A percentile compares a stretch with the other conserved stretches of the same genome.
These are phyloP conservation scores for Phytophthora tentaculata DNA, from an alignment of 352 stramenopile genomes.

Conservation along the genomic window DNA sequence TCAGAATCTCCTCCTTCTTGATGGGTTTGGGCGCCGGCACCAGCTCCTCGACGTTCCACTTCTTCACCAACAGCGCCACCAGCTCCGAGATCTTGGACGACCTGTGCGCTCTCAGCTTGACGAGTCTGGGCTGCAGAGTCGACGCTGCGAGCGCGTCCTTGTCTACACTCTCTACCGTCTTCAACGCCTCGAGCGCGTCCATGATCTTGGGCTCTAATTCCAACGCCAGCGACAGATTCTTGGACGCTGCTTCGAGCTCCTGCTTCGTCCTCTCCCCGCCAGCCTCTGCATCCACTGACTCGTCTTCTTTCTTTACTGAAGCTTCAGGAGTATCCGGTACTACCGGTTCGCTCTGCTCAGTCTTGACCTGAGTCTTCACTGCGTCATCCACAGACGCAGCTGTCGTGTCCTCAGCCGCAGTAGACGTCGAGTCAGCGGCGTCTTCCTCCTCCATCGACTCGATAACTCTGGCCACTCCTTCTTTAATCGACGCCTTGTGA, in stretches of 20 bases:
- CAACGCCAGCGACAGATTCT: slow-evolving; percentile 38
- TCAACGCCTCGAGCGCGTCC: slow-evolving; percentile 39
- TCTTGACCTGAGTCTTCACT: slow-evolving; percentile 24
- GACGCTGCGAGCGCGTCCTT: slow-evolving; percentile 42
- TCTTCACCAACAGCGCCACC: slow-evolving; percentile 49
- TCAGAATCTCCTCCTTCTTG: slow-evolving; percentile 60
- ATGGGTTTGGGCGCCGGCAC: slow-evolving; percentile 57
- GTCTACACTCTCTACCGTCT: slow-evolving; percentile 38
- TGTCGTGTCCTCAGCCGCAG: slow-evolving; percentile 19
- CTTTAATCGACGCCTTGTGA: slow-evolving; percentile 80
- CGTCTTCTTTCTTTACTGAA: slow-evolving; percentile 28
- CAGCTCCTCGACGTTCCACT: slow-evolving; percentile 56
- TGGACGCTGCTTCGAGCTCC: slow-evolving; percentile 46
- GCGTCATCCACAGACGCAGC: slow-evolving; percentile 19
- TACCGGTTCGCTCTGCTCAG: slow-evolving; percentile 13
- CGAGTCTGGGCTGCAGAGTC: slow-evolving; percentile 41
- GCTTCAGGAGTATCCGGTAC: slow-evolving; percentile 13
- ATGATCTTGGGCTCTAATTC: slow-evolving; percentile 52
- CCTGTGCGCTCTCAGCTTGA: slow-evolving; percentile 45
- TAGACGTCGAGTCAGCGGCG: slow-evolving; percentile 25
- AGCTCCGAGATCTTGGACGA: slow-evolving; percentile 36
- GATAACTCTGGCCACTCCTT: slow-evolving; percentile 79
- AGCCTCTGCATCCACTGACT: slow-evolving; percentile 14
- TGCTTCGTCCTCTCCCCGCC: slow-evolving; percentile 20
- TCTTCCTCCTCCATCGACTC: slow-evolving; percentile 72